Percentiles rank a stretch among this genome's conserved stretches.
Evolutionary conservation across 306 rosid genomes (phyloP).

Genomic region (Cicer arietinum): DNA sequence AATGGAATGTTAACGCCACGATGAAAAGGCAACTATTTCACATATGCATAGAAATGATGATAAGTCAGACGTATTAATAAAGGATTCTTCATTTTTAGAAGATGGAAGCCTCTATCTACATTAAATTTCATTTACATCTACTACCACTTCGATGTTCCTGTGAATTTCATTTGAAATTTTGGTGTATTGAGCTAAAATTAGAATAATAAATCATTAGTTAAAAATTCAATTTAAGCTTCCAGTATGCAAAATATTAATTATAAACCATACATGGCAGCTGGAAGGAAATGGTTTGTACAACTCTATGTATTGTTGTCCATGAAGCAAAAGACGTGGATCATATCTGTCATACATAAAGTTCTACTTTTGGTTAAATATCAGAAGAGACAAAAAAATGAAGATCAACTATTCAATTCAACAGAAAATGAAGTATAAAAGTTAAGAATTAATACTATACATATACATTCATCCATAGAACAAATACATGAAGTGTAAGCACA

Average conservation of each 20-base stretch:
- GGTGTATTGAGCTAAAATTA: constrained; percentile 24
- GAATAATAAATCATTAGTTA: constrained; percentile 28
- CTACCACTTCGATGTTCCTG: neutral
- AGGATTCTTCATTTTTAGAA: constrained; percentile 20
- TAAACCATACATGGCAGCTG: constrained; percentile 67
- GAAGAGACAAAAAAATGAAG: constrained; percentile 10
- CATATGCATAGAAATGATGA: neutral
- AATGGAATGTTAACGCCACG: constrained; percentile 1
- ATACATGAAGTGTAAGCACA: constrained; percentile 30
- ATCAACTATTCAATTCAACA: constrained; percentile 19
- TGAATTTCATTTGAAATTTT: constrained; percentile 9
- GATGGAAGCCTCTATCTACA: constrained; percentile 7
- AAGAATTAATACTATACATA: neutral
- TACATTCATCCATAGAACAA: constrained; percentile 2
- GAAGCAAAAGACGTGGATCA: constrained; percentile 87
- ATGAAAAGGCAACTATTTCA: constrained; percentile 4
- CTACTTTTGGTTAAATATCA: constrained; percentile 23
- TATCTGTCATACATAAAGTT: constrained; percentile 56
- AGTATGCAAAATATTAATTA: constrained; percentile 38
- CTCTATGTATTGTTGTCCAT: constrained; percentile 93
- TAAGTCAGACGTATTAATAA: constrained; percentile 14
- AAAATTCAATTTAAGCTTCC: constrained; percentile 32
- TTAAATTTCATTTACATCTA: constrained; percentile 29
- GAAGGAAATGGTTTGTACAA: constrained; percentile 84
- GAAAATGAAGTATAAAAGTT: constrained; percentile 1